Evolutionary conservation across 768 basidiomycete species (phyloP), one percentile per base, ranked within the genome.

Genomic region (Amanita exitialis): DNA sequence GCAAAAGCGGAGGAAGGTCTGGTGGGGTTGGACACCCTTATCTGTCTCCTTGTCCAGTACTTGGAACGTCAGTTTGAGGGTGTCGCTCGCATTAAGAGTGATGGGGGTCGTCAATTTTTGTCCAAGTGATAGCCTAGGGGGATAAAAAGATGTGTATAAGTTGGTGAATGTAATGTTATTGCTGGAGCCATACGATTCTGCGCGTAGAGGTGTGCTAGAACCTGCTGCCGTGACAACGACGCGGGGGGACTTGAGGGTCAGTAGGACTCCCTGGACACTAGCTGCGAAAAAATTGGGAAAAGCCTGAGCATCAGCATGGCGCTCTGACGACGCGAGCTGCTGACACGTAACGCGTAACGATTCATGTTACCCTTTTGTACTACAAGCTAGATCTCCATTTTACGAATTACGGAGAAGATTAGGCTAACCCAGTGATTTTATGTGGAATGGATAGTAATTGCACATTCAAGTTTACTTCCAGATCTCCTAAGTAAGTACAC

Each of bases 1-100:
- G 59, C 83, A 90, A 74, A 95, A 91, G 21, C 90, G 78, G 39
- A 95, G 72, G 74, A 94, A 93, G 0, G 90, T 88, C 63, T 95
- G 93, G 65, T 93, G 86, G 12, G 92, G 92, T 58, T 88, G 86
- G 36, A 91, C 78, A 25, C 83, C 83, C 54, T 83, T 78, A 35
- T 76, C 80, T 12, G 65, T 67, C 8, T 77, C 72, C 57, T 80
- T 74, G 53, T 86, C 80, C 35, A 84, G 70, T 32, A 92, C 71
- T 62, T 83, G 83, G 70, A 95, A 92, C 4, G 85, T 79, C 37
- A 95, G 56, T 66, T 88, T 92, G 52, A 95, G 71, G 3, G 70
- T 76, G 52, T 90, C 86, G 9, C 69, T 72, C 15, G 76, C 58
- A 1, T 71, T 73, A 8, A 90, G 69, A 4, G 68, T 66, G 34